These are phyloP conservation scores for Malus hybrid DNA, from an alignment of 331 rosid species.

Conservation along the genomic window DNA sequence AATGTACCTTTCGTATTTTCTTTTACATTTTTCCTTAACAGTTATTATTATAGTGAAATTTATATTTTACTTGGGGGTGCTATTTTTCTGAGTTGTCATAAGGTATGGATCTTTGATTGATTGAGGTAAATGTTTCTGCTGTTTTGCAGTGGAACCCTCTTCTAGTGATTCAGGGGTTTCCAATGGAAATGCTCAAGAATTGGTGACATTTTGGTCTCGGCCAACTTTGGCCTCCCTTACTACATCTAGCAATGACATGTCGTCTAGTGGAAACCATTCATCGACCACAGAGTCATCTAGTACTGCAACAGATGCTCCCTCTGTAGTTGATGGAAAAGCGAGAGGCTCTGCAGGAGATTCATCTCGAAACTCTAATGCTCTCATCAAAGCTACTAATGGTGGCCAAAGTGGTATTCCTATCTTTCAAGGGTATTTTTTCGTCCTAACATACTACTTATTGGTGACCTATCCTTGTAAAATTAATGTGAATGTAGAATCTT, in stretches of 20 bases:
- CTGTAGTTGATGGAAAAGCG: constrained; percentile 21
- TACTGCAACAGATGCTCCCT: constrained; percentile 27
- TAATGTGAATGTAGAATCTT: neutral
- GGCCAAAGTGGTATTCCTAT: constrained; percentile 62
- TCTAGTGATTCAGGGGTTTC: constrained; percentile 28
- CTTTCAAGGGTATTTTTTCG: constrained; percentile 64
- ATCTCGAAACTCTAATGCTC: constrained; percentile 25
- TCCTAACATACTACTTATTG: constrained; percentile 11
- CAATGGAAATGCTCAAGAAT: constrained; percentile 25
- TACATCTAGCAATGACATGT: constrained; percentile 18
- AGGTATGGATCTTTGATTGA: neutral
- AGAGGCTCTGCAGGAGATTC: constrained; percentile 25
- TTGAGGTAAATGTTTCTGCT: constrained; percentile 7
- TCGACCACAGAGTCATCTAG: constrained; percentile 29
- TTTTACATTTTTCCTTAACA: neutral
- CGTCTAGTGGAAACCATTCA: constrained; percentile 30
- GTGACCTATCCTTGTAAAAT: neutral
- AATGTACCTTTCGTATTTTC: neutral
- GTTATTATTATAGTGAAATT: neutral
- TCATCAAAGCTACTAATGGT: constrained; percentile 28
- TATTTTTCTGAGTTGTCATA: neutral
- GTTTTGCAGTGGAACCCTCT: constrained; percentile 55
- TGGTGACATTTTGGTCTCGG: constrained; percentile 28
- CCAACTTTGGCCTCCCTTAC: constrained; percentile 27
- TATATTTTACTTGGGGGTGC: neutral